Evolutionary conservation across 2,329 filamentous ascomycete genomes (phyloP).

Genomic region (Fusarium equiseti): DNA sequence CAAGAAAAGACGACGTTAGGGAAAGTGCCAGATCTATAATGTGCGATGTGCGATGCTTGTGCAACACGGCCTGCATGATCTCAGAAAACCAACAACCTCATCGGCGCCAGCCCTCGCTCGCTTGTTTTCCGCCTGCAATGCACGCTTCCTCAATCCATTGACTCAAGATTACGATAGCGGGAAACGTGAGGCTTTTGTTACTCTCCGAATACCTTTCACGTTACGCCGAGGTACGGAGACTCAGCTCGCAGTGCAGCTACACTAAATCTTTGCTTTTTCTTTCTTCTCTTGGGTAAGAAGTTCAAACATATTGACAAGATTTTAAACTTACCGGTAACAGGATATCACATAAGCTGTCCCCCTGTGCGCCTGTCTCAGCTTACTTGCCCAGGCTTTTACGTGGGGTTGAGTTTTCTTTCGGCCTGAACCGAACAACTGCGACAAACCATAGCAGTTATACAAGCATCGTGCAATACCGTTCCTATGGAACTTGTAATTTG

Average conservation of each 20-base stretch:
- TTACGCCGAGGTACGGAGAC: conserved; percentile 4
- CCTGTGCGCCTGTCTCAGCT: conserved; percentile 19
- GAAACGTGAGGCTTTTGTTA: not conserved
- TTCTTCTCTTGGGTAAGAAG: conserved; percentile 3
- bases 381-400: conserved; percentile 18
- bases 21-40: conserved; percentile 46
- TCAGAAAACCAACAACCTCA: conserved; percentile 45
- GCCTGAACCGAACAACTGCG: conserved; percentile 34
- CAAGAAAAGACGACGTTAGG: conserved; percentile 33
- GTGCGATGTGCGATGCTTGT: conserved; percentile 40
- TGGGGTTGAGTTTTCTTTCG: conserved; percentile 24
- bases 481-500: conserved; percentile 15
- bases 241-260: not conserved
- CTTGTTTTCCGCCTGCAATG: conserved; percentile 41
- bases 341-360: not conserved
- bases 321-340: not conserved
- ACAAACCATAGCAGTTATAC: conserved; percentile 24
- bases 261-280: conserved; percentile 1
- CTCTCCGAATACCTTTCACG: conserved; percentile 15
- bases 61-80: conserved; percentile 48
- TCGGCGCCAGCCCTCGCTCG: conserved; percentile 44
- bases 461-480: conserved; percentile 32
- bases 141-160: conserved; percentile 24
- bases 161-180: conserved; percentile 1
- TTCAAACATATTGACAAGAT: conserved; percentile 4